These are phyloP conservation scores for Clonostachys rhizophaga DNA, from an alignment of 2,329 filamentous ascomycete species.

Conservation along the genomic window DNA sequence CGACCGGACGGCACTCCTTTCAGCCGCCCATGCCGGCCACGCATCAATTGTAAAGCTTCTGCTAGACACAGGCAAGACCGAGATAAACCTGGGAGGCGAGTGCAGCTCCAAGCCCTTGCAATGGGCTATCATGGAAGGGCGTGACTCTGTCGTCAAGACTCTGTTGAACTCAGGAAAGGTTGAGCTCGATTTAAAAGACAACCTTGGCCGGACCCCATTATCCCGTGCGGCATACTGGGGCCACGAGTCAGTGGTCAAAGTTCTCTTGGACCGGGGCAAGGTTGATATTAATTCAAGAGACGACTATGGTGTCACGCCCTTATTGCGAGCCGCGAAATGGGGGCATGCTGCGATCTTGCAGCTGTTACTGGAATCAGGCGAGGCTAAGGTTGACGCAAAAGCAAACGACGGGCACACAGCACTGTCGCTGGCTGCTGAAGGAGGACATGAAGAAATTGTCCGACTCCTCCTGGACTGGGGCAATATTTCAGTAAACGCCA, in stretches of 20 bases:
- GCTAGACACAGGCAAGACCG: neutral
- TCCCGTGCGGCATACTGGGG: neutral
- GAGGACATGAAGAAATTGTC: neutral
- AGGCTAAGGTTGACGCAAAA: neutral
- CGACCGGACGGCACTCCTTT: neutral
- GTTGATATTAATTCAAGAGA: neutral
- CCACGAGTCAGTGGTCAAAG: neutral
- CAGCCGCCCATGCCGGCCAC: neutral
- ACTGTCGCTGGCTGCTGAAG: neutral
- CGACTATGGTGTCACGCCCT: neutral
- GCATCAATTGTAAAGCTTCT: neutral
- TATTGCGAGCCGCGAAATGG: neutral
- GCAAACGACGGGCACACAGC: neutral
- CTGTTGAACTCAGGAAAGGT: neutral
- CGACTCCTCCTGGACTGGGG: neutral
- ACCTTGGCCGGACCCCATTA: neutral
- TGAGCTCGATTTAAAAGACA: neutral
- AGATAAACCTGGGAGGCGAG: neutral
- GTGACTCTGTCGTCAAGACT: neutral
- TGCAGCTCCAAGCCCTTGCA: neutral
- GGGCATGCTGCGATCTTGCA: neutral
- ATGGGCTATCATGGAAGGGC: neutral
- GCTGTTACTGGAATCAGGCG: neutral
- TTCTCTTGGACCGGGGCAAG: neutral
- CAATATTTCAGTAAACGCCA: too few relatives aligned